Evolutionary conservation across 805 yeast species (phyloP), one percentile per base, ranked within the genome.

Genomic region (Cyberlindnera americana): DNA sequence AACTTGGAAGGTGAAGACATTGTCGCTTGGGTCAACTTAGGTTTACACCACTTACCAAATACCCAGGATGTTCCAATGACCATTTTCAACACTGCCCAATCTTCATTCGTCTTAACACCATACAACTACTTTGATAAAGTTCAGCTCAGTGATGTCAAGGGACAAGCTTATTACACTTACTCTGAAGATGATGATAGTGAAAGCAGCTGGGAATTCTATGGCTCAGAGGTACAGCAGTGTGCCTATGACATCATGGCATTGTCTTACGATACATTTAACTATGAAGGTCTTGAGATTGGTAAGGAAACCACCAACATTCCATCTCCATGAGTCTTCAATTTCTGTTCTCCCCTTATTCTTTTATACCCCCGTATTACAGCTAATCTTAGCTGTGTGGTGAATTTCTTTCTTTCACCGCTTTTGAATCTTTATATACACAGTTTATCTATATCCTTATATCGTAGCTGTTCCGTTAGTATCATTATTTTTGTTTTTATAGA

Each of bases 1-100:
- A 44, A 33, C 29, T 21, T 56, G 19, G 53, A 39, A 19, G 59
- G 59, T 26, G 59, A 51, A 34, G 61, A 57, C 35, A 31, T 57
- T 18, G 61, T 57, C 17, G 50, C 48, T n/a, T 57, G 61, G 61
- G 42, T 56, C 30, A 57, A 53, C 42, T 34, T 57, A 29, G 61
- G 54, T 23, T 37, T 57, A 17, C 61, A 57, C 32, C 61, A 57
- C 35, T 45, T 57, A 33, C 61, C 61, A 44, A 56, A 51, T 40
- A 51, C 59, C 19, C 56, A 57, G 28, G 61, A 57, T 43, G 51
- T 57, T 25, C 61, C 60, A 44, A 53, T 47, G 32, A 57, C 61
- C 11, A 44, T 57, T 22, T 57, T 47, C 47, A 48, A 43, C 31
- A 53, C 60, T 21, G 61, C 60, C 12, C 46, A 41, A 31, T 44